phyloP scores from a whole-genome alignment of 164 flowering plant species.

The Cinnamomum micranthum region DNA sequence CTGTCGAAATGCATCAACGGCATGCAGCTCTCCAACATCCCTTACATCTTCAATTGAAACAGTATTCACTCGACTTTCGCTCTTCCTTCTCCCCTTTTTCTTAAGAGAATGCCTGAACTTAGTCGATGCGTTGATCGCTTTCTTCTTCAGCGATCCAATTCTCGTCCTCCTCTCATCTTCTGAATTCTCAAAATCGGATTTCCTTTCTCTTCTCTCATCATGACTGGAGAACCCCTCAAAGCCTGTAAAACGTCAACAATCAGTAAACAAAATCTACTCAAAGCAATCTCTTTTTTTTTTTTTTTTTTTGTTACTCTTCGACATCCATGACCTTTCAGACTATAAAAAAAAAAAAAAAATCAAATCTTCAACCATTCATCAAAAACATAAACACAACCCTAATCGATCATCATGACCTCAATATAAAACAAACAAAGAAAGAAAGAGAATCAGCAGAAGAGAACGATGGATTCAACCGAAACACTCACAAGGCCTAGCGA shows the following conservation, averaged over 20 bases:
- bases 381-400: not conserved
- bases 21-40: slow-evolving; percentile 74
- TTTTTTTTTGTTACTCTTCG: not conserved
- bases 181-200: slow-evolving; percentile 82
- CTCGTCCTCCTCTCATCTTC: slow-evolving; percentile 90
- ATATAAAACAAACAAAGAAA: not conserved
- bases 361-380: not conserved
- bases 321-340: too few relatives aligned
- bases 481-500: slow-evolving; percentile 7
- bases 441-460: not conserved
- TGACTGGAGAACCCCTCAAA: slow-evolving; percentile 48
- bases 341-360: too few relatives aligned
- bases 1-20: slow-evolving; percentile 87
- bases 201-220: slow-evolving; percentile 78
- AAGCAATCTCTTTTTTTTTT: not conserved
- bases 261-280: not conserved
- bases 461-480: not conserved
- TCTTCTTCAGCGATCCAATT: slow-evolving; percentile 74
- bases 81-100: slow-evolving; percentile 69
- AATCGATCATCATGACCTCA: not conserved
- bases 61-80: slow-evolving; percentile 65
- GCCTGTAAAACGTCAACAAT: slow-evolving; percentile 24
- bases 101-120: slow-evolving; percentile 78
- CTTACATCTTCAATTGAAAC: slow-evolving; percentile 84
- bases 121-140: slow-evolving; percentile 78